Base-by-base conservation (phyloP, 1,139 yeast genomes). In the Magnusiomyces tetraspermus region DNA sequence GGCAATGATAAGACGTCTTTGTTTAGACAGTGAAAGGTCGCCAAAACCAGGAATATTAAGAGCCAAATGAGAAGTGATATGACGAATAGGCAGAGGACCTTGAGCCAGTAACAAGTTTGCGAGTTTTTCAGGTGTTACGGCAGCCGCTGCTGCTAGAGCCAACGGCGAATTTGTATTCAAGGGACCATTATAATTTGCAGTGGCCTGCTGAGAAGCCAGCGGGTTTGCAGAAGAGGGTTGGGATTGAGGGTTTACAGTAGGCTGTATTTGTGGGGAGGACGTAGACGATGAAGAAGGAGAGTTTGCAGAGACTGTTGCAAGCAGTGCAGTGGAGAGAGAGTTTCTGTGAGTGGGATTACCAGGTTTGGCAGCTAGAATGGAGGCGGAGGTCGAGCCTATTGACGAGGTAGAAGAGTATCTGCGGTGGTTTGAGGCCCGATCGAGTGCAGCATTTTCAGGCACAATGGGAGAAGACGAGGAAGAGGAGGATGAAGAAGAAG, bases 31-130 rank as follows among this genome's bases (percentile, higher is more conserved):
- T 3, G 95, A 85, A 56, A 90, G 73, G 59, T 79, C 79, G 55
- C 86, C 89, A 66, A 90, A 90, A 40, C 88, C 84, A 2, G 83
- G 83, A 48, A 89, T 89, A 60, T 87, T 89, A 24, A 75, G 64
- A 15, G 89, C 78, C 54, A 90, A 72, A 61, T 86, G 90, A 37
- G 83, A 77, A 2, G 97, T 89, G 58, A 90, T 84, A 67, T 86
- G 94, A 58, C 97, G 80, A 55, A 90, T 89, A 11, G 97, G 95
- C 58, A 88, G 71, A 1, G 97, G 96, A 2, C 97, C 97, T 60
- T 85, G 85, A 49, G 78, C 70, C 43, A 81, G 71, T 53, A 89
- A 73, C 51, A 89, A 70, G 48, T 76, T 76, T 22, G 95, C 89
- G 55, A 89, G 73, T 60, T 89, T 76, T 49, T 83, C 79, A 1